Evolutionary conservation across 163 green algal species (phyloP), one percentile per base, ranked within the genome.

Genomic region (Chlamydomonas reinhardtii): DNA sequence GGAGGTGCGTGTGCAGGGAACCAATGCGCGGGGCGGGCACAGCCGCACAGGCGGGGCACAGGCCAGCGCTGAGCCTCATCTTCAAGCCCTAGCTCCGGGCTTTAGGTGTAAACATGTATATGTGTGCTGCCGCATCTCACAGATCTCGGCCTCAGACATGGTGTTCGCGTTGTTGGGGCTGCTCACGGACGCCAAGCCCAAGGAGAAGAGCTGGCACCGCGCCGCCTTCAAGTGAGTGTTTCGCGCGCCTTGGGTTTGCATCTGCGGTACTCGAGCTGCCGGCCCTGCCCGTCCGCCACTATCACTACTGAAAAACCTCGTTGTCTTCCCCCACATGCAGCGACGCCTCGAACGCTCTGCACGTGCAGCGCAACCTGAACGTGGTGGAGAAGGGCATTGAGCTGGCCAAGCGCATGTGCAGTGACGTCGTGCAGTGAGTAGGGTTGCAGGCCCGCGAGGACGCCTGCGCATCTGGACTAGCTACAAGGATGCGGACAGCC

Each of bases 161-260:
- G 82, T 87, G 24, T 87, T 87, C n/a, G 82, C 82, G 19, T 20
- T 87, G 31, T 39, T 87, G 72, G 82, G 82, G 11, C 48, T 87
- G 72, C 72, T 87, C 32, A 87, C 82, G n/a, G 72, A 74, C 11
- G 14, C 37, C 2, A 29, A 76, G 72, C 61, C 72, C 32, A 29
- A 16, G 2, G 59, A 43, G 32, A 32, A 75, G 17, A 48, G n/a
- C 22, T 72, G 34, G 15, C 72, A 87, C 70, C 61, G 82, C 11
- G n/a, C 34, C 4, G 82, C 82, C 37, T 87, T 87, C 61, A 82
- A 76, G 82, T 87, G 29, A 64, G 81, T 61, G 64, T 32, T 32
- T 4, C 3, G 62, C 25, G 22, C 25, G 59, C 11, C 6, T 6
- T 35, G 35, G 64, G 29, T 72, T 24, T 35, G 24, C 19, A 72